A percentile compares a stretch with the other conserved stretches of the same genome.
These are phyloP conservation scores for Stagonosporopsis cucurbitacearum DNA, from an alignment of 2,329 filamentous ascomycete species.

Conservation along the genomic window DNA sequence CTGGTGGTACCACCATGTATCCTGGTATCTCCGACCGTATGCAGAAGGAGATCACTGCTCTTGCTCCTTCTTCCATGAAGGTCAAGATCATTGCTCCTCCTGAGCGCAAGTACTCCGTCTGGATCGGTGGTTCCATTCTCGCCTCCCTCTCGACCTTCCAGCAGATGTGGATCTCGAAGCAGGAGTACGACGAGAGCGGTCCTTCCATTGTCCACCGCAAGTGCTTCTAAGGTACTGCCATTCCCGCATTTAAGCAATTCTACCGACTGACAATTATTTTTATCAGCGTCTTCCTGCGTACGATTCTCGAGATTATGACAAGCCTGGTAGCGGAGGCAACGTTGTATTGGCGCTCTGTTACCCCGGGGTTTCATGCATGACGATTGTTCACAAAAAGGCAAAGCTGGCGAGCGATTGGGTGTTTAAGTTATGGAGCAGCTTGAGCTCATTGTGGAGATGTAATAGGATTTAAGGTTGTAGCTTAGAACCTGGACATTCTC, in stretches of 20 bases:
- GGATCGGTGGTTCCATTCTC: constrained; percentile 99
- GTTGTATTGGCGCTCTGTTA: constrained; percentile 47
- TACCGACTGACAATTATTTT: constrained; percentile 31
- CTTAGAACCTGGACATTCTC: constrained; percentile 49
- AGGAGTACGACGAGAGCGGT: constrained; percentile 99
- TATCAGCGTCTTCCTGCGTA: constrained; percentile 44
- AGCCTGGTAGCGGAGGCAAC: constrained; percentile 48
- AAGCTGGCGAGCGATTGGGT: constrained; percentile 47
- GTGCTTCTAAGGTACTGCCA: constrained; percentile 90
- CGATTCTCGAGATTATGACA: constrained; percentile 45
- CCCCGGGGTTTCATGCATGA: constrained; percentile 42
- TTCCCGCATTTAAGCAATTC: constrained; percentile 4
- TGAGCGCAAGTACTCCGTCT: constrained; percentile 99
- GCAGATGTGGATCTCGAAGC: constrained; percentile 99
- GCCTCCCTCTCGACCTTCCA: constrained; percentile 99
- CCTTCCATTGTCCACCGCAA: constrained; percentile 99
- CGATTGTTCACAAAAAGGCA: constrained; percentile 50
- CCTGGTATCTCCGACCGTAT: constrained; percentile 99
- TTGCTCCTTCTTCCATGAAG: constrained; percentile 99
- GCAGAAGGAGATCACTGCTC: constrained; percentile 99
- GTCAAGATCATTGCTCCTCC: constrained; percentile 99
- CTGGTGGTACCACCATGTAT: constrained; percentile 99
- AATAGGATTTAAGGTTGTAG: constrained; percentile 49
- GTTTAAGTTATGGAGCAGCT: constrained; percentile 47
- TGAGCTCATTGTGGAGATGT: constrained; percentile 42